These are phyloP conservation scores for Thyridium curvatum DNA, from an alignment of 2,329 filamentous ascomycete genomes.

Conservation along the genomic window DNA sequence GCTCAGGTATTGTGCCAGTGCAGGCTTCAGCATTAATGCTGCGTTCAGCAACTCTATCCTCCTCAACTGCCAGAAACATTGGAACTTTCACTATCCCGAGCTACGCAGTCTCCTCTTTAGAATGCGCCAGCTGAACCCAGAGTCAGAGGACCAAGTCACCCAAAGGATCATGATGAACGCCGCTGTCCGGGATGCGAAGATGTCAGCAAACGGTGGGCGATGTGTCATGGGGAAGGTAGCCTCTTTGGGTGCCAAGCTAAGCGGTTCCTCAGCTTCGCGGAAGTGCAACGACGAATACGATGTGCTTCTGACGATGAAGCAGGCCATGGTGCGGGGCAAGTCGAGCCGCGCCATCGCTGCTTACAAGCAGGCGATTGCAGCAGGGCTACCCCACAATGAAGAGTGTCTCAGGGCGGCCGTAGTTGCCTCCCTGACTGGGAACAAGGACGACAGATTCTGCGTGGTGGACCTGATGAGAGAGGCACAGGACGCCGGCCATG, in stretches of 20 bases:
- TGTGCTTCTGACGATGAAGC: conserved; percentile 33
- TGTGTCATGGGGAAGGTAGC: conserved; percentile 13
- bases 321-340: conserved; percentile 23
- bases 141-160: conserved; percentile 28
- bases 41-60: conserved; percentile 33
- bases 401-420: conserved; percentile 43
- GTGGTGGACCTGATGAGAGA: conserved; percentile 32
- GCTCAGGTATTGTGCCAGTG: conserved; percentile 28
- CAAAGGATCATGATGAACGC: conserved; percentile 29
- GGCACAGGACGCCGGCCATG: conserved; percentile 31
- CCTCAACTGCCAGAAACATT: conserved; percentile 25
- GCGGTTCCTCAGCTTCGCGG: conserved; percentile 14
- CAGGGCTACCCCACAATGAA: conserved; percentile 27
- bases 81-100: conserved; percentile 28
- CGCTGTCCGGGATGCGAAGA: conserved; percentile 22
- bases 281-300: conserved; percentile 21
- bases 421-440: conserved; percentile 28
- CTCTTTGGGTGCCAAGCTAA: conserved; percentile 15
- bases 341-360: conserved; percentile 25
- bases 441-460: conserved; percentile 17
- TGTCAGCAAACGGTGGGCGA: conserved; percentile 2
- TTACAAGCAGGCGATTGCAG: conserved; percentile 28
- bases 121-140: conserved; percentile 22
- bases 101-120: conserved; percentile 25
- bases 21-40: conserved; percentile 27